Base-by-base conservation (phyloP, 768 basidiomycete genomes). In the Trametes punicea region DNA sequence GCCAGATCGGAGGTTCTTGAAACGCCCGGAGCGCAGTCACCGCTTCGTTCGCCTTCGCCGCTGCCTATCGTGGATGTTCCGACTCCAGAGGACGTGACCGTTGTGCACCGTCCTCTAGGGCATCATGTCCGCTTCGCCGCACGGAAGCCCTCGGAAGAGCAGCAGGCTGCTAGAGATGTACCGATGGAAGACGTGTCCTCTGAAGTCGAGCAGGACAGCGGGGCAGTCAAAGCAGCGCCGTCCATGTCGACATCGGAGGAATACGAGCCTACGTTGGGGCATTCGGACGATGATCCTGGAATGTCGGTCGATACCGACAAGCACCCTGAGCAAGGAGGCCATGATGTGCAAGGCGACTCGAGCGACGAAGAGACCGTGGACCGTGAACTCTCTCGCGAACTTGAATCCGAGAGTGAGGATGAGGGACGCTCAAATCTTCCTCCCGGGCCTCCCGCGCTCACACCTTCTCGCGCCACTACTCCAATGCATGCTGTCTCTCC, bases 31-130 rank as follows among this genome's bases (percentile, higher is more conserved):
- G 31, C 39, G 21, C 30, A 44, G 15, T 29, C 50, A 2, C 52
- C 31, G 4, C 36, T 23, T 15, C 47, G 54, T 2, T 60, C 58
- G 16, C 58, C 58, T n/a, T 60, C 58, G 15, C 58, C 58, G 2
- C 38, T 60, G 4, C 58, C 58, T 4, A 46, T 60, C 23, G 53
- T 60, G 16, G 58, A 60, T 18, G 53, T 51, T 2, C 52, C 47
- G 4, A 40, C 53, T 20, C 11, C 25, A 13, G 93, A 98, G 73
- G 97, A 98, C 75, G 83, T 83, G 67, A 90, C 93, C 77, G 79
- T 23, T 16, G 50, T 23, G 15, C 50, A 57, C 9, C 34, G 47
- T 18, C 44, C 39, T 41, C 15, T 15, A 3, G 51, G 33, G 7
- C 40, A 53, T 39, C 57, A 54, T 18, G 57, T 58, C 2, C 51